Conservation (phyloP, 345 rosid genomes). For the Brassica carinata region DNA sequence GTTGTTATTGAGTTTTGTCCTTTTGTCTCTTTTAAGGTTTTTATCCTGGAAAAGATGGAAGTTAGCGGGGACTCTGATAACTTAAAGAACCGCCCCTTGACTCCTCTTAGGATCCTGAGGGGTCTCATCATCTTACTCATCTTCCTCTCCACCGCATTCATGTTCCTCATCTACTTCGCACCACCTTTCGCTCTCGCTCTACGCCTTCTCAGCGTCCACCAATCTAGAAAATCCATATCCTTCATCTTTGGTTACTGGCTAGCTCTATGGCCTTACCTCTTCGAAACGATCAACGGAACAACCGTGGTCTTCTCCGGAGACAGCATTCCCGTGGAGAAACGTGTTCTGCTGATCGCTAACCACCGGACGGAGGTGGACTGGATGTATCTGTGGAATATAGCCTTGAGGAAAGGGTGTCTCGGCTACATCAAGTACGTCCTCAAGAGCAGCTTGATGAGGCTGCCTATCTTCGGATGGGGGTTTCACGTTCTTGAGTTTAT, state of each 20-base stretch:
- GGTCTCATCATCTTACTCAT: conserved; percentile 65
- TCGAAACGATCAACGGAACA: conserved; percentile 75
- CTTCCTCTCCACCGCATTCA: conserved; percentile 68
- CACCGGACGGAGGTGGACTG: conserved; percentile 96
- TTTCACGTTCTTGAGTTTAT: conserved; percentile 84
- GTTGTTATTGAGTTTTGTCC: background rate
- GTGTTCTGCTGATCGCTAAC: conserved; percentile 67
- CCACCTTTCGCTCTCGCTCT: conserved; percentile 49
- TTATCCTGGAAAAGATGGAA: conserved; percentile 50
- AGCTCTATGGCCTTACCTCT: conserved; percentile 82
- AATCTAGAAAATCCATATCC: conserved; percentile 57
- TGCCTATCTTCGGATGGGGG: conserved; percentile 86
- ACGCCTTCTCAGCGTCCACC: conserved; percentile 53
- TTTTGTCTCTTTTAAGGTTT: conserved; percentile 11
- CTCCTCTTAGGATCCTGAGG: conserved; percentile 60
- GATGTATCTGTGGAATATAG: conserved; percentile 92
- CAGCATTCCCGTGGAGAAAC: conserved; percentile 52
- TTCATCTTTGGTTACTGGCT: conserved; percentile 71
- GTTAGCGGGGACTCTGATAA: conserved; percentile 44
- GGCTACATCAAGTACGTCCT: conserved; percentile 77
- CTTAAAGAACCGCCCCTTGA: conserved; percentile 60
- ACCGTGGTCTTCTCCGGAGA: conserved; percentile 72
- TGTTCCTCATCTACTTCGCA: conserved; percentile 63
- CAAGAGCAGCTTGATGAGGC: conserved; percentile 81
- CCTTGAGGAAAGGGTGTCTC: conserved; percentile 71